Percentiles rank a stretch among this genome's conserved stretches.
phyloP scores from a whole-genome alignment of 1,284 basidiomycete species.

The Lignosus rhinocerotis region DNA sequence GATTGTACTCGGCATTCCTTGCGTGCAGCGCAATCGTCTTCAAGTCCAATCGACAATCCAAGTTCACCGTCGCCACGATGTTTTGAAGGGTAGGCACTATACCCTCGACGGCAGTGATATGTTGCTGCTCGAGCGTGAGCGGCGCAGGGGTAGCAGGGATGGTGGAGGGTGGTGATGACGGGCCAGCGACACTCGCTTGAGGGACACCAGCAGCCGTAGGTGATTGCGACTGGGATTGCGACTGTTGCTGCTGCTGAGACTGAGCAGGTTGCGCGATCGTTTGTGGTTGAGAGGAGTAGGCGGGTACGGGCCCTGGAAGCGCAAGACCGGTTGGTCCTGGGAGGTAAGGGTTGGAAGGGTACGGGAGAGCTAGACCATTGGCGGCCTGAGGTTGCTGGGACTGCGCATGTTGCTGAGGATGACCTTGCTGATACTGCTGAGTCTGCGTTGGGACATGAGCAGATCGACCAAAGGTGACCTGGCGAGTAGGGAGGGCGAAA shows the following conservation, averaged over 20 bases:
- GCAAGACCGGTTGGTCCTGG: conserved; percentile 41
- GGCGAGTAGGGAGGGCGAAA: conserved; percentile 73
- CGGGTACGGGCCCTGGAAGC: conserved; percentile 40
- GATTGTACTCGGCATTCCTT: conserved; percentile 99
- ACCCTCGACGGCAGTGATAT: conserved; percentile 92
- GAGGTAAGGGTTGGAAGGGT: conserved; percentile 45
- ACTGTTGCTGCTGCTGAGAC: conserved; percentile 30
- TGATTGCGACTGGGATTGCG: conserved; percentile 27
- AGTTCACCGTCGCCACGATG: conserved; percentile 98
- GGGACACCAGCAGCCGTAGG: conserved; percentile 29
- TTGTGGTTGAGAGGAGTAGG: conserved; percentile 38
- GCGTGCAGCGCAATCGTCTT: conserved; percentile 99
- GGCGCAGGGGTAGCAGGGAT: conserved; percentile 64
- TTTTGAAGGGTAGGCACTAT: conserved; percentile 96
- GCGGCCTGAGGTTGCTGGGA: conserved; percentile 32
- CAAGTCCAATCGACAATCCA: conserved; percentile 94
- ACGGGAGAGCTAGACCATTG: conserved; percentile 48
- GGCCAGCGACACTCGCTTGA: conserved; percentile 39
- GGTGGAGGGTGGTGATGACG: conserved; percentile 50
- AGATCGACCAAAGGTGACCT: conserved; percentile 71
- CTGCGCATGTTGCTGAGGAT: conserved; percentile 30
- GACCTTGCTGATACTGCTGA: conserved; percentile 38
- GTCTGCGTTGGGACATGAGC: conserved; percentile 40
- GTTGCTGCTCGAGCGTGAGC: conserved; percentile 82
- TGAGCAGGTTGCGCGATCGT: conserved; percentile 8